Evolutionary conservation across 2,329 filamentous ascomycete genomes (phyloP).

Genomic region (Mariannaea sp.): DNA sequence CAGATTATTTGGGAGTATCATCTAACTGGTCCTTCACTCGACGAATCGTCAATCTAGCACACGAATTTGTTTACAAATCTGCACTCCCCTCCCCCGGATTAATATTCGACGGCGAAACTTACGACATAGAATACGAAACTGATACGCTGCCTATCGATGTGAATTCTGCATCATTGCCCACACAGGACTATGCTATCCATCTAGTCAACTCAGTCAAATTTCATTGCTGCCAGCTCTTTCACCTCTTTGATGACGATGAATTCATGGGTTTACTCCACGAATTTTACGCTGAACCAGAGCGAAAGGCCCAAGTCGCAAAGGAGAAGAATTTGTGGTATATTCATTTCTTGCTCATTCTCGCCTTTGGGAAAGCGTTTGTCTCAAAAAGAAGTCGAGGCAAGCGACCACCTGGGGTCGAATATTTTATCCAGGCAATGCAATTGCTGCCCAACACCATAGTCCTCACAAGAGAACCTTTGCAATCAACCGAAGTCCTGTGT

Average conservation of each 20-base stretch:
- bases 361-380: constrained; percentile 57
- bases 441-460: constrained; percentile 46
- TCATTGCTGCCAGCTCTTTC: constrained; percentile 55
- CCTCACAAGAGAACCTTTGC: constrained; percentile 46
- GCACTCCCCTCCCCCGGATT: constrained; percentile 49
- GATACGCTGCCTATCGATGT: constrained; percentile 28
- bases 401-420: constrained; percentile 50
- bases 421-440: constrained; percentile 49
- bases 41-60: constrained; percentile 50
- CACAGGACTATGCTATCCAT: constrained; percentile 55
- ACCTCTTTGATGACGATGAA: constrained; percentile 55
- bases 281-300: constrained; percentile 27
- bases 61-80: constrained; percentile 48
- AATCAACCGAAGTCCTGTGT: constrained; percentile 53
- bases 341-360: constrained; percentile 56
- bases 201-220: constrained; percentile 60
- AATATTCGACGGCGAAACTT: constrained; percentile 54
- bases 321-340: constrained; percentile 51
- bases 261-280: constrained; percentile 47
- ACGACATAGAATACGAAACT: constrained; percentile 55
- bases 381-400: constrained; percentile 25
- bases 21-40: constrained; percentile 59
- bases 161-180: constrained; percentile 43
- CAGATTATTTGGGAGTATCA: constrained; percentile 56
- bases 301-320: neutral